Evolutionary conservation across 2,329 filamentous ascomycete species (phyloP).

Genomic region (Meredithiella fracta): DNA sequence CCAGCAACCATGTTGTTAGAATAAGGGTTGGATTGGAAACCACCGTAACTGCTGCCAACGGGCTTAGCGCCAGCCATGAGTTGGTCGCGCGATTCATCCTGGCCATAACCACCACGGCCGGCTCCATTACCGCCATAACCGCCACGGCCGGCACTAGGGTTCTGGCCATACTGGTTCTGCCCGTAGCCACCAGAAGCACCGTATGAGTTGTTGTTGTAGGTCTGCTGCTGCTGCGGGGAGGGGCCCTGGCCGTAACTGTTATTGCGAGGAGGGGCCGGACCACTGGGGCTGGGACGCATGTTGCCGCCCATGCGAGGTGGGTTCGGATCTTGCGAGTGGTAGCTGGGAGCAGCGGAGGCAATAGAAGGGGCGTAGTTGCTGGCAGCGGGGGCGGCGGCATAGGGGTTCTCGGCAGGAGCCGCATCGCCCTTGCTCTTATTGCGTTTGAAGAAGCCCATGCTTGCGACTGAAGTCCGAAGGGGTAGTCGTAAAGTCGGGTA

Average conservation of each 20-base stretch:
- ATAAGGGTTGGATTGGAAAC: constrained; percentile 18
- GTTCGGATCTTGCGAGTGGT: constrained; percentile 11
- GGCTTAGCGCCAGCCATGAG: constrained; percentile 11
- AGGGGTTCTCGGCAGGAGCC: constrained; percentile 13
- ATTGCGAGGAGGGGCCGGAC: constrained; percentile 20
- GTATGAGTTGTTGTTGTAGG: constrained; percentile 7
- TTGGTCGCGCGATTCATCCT: constrained; percentile 27
- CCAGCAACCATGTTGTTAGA: constrained; percentile 5
- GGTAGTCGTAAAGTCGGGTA: neutral
- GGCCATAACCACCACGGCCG: constrained; percentile 28
- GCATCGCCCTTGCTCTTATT: constrained; percentile 11
- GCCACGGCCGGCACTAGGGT: constrained; percentile 36
- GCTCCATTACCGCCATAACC: constrained; percentile 29
- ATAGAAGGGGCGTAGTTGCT: constrained; percentile 13
- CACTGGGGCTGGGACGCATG: constrained; percentile 19
- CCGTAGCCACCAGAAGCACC: constrained; percentile 30
- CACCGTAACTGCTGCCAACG: constrained; percentile 14
- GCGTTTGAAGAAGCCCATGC: constrained; percentile 13
- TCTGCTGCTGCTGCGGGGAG: constrained; percentile 10
- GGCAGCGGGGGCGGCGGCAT: constrained; percentile 10
- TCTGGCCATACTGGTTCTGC: constrained; percentile 34
- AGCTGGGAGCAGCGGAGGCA: constrained; percentile 11
- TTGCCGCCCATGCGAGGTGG: constrained; percentile 9
- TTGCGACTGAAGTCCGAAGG: neutral
- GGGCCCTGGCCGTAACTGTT: constrained; percentile 6